Evolutionary conservation across 1,139 yeast species (phyloP).

Genomic region (Debaryomyces psychrophilus): DNA sequence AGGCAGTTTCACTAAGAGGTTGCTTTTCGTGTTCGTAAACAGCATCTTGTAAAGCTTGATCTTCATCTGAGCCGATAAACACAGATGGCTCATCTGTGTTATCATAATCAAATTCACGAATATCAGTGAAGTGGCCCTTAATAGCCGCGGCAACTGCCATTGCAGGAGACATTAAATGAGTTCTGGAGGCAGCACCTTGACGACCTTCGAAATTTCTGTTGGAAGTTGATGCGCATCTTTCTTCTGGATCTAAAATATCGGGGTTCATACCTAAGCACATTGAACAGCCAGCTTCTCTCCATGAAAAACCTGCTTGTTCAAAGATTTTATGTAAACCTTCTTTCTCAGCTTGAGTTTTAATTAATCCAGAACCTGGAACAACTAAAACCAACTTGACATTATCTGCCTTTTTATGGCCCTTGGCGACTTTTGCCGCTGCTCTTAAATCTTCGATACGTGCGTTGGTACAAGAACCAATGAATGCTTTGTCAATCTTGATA

Average conservation of each 20-base stretch:
- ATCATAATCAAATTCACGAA: constrained; percentile 74
- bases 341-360: constrained; percentile 87
- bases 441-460: constrained; percentile 96
- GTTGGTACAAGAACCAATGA: constrained; percentile 97
- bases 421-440: constrained; percentile 91
- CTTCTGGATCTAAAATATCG: constrained; percentile 90
- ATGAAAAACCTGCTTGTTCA: constrained; percentile 89
- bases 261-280: constrained; percentile 99
- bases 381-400: constrained; percentile 82
- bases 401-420: constrained; percentile 86
- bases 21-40: constrained; percentile 73
- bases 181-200: constrained; percentile 96
- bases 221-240: constrained; percentile 97
- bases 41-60: constrained; percentile 64
- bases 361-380: constrained; percentile 97
- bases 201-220: constrained; percentile 99
- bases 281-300: constrained; percentile 99
- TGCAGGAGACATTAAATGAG: constrained; percentile 97
- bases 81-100: constrained; percentile 65
- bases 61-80: constrained; percentile 57
- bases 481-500: constrained; percentile 83
- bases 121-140: constrained; percentile 87
- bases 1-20: constrained; percentile 42
- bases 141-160: constrained; percentile 99
- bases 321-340: constrained; percentile 94